Evolutionary conservation across 1,284 basidiomycete genomes (phyloP).

Genomic region (Ustilago hordei): DNA sequence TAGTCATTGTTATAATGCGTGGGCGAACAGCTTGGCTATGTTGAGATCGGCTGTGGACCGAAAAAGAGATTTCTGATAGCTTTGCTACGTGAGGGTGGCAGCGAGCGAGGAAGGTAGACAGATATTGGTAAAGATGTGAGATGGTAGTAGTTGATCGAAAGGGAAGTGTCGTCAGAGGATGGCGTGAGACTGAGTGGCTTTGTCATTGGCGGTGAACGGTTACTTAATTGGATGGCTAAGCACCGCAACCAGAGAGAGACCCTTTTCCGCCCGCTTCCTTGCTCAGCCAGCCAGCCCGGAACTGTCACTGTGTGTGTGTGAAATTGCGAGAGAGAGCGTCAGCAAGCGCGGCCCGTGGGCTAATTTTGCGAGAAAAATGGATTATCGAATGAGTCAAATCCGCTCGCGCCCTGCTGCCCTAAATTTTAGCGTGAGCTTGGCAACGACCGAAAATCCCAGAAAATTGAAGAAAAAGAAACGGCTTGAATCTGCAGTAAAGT

Average conservation of each 20-base stretch:
- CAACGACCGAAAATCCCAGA: conserved; percentile 6
- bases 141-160: conserved; percentile 8
- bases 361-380: background rate
- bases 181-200: background rate
- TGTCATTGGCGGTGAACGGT: background rate
- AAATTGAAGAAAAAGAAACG: conserved; percentile 4
- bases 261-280: conserved; percentile 8
- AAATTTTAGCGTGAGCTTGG: background rate
- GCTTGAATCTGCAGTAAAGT: background rate
- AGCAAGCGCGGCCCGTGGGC: background rate
- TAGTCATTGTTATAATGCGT: conserved; percentile 43
- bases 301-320: background rate
- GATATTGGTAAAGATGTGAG: background rate
- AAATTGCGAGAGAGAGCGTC: no score
- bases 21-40: conserved; percentile 51
- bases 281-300: background rate
- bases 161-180: background rate
- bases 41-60: background rate
- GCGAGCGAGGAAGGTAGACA: background rate
- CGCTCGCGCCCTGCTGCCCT: conserved; percentile 11
- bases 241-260: conserved; percentile 6
- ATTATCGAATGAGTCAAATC: conserved; percentile 15
- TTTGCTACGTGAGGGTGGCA: conserved; percentile 2
- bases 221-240: conserved; percentile 1
- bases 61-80: background rate